These are phyloP conservation scores for Heliamphora pulchella DNA, from an alignment of 179 eudicot genomes.

Conservation along the genomic window DNA sequence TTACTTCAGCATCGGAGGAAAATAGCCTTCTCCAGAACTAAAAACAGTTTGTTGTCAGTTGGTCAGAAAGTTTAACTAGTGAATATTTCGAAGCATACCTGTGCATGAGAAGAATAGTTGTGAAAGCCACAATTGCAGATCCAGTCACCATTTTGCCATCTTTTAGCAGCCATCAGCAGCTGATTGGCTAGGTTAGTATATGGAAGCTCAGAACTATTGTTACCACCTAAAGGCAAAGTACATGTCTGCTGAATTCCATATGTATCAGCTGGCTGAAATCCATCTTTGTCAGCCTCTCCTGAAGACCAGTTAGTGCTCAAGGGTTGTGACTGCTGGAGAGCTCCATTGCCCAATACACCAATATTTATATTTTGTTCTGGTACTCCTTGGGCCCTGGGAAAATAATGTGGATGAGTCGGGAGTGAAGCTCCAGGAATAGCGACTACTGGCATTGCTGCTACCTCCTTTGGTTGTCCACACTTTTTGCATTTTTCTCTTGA, in stretches of 20 bases:
- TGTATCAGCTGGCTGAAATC: too few relatives aligned
- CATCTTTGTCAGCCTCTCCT: constrained; percentile 15
- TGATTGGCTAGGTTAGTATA: constrained; percentile 33
- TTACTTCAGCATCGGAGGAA: neutral
- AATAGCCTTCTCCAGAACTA: neutral
- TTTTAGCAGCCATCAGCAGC: constrained; percentile 37
- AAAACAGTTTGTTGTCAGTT: constrained; percentile 4
- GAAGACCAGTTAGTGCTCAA: constrained; percentile 41
- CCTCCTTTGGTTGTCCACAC: constrained; percentile 72
- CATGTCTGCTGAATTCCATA: constrained; percentile 30
- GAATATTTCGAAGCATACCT: constrained; percentile 30
- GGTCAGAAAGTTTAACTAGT: neutral
- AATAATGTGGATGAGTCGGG: constrained; percentile 42
- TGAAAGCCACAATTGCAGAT: constrained; percentile 74
- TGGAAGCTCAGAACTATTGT: constrained; percentile 25
- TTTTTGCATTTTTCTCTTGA: constrained; percentile 84
- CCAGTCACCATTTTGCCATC: constrained; percentile 84
- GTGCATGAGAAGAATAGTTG: constrained; percentile 64
- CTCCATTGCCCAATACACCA: constrained; percentile 29
- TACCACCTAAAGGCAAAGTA: constrained; percentile 30
- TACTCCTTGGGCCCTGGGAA: constrained; percentile 48
- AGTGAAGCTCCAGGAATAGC: constrained; percentile 58
- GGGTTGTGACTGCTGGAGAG: constrained; percentile 43
- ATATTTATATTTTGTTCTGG: constrained; percentile 37
- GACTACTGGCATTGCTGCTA: constrained; percentile 56